Evolutionary conservation across 1,284 basidiomycete genomes (phyloP).

Genomic region (Sanghuangporus baumii): DNA sequence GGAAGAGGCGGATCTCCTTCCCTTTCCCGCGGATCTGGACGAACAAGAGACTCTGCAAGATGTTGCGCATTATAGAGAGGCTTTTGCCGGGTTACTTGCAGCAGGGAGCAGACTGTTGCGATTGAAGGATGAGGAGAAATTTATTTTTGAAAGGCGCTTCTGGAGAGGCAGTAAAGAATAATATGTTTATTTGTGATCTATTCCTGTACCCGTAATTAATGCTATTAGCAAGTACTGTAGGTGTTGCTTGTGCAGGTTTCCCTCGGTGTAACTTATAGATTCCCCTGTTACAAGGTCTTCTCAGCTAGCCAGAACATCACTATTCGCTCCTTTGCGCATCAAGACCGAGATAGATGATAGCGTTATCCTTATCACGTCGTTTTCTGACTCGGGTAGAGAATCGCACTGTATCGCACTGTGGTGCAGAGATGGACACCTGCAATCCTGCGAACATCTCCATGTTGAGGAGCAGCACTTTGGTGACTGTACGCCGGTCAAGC

Average conservation of each 20-base stretch:
- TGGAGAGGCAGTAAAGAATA: constrained; percentile 1
- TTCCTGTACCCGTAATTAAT: too few relatives aligned
- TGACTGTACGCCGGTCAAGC: not conserved
- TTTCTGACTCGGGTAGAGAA: not conserved
- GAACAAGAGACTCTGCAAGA: constrained; percentile 16
- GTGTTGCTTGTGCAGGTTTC: not conserved
- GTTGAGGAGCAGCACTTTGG: not conserved
- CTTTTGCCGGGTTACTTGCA: constrained; percentile 18
- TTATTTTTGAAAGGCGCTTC: constrained; percentile 15
- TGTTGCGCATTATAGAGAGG: constrained; percentile 14
- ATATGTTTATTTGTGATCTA: not conserved
- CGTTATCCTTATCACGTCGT: not conserved
- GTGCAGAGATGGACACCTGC: not conserved
- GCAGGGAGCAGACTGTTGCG: constrained; percentile 16
- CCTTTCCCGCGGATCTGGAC: constrained; percentile 4
- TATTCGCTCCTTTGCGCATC: not conserved
- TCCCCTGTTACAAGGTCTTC: not conserved
- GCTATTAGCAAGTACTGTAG: not conserved
- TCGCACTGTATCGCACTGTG: not conserved
- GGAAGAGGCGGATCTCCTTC: constrained; percentile 14
- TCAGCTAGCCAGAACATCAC: not conserved
- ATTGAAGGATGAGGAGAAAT: constrained; percentile 15
- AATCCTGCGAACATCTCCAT: not conserved
- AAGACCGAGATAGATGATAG: not conserved
- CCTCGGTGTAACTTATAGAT: not conserved